Evolutionary conservation across 495 filamentous ascomycete genomes (phyloP), one percentile per base, ranked within the genome.

Genomic region (Tuber indicum): DNA sequence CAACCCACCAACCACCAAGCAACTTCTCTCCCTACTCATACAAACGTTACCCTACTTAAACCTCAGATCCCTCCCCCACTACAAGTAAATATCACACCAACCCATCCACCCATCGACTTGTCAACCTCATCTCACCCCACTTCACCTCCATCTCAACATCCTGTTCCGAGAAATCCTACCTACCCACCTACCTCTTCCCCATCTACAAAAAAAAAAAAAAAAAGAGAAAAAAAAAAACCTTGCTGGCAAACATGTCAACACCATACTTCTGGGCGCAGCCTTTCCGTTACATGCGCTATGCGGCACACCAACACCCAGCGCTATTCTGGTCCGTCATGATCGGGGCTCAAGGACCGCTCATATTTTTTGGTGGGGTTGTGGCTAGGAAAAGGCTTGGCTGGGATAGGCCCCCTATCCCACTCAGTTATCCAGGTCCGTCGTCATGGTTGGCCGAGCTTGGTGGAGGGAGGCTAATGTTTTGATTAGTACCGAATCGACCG

Each of bases 341-440:
- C 74, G 96, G 92, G 75, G 83, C 84, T 74, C 79, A 89, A 36
- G 94, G 94, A 3, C 96, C 95, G 45, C 84, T 92, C 71, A 84
- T 88, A 41, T 84, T 97, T 36, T 77, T 91, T 49, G 85, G 85
- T 39, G 90, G 91, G 19, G 92, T 94, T 16, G 92, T 93, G 58
- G 85, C 92, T 81, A 86, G 93, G 78, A 86, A 86, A 45, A 84
- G 82, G 23, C 85, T 97, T 44, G 94, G 94, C 66, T 92, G 96
- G 85, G 87, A 90, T 66, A 87, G 90, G 42, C 85, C 90, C 81
- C 88, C 87, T 66, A 90, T 98, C 77, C 96, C 96, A 19, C 81
- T 92, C 85, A 95, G 93, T 82, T 99, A 98, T 88, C 96, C 96
- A 72, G 88, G 96, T 99, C 89, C 85, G 92, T 86, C 10, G 45